A percentile compares a stretch with the other conserved stretches of the same genome.
These are phyloP conservation scores for Quercus lobata DNA, from an alignment of 331 rosid genomes.

Conservation along the genomic window DNA sequence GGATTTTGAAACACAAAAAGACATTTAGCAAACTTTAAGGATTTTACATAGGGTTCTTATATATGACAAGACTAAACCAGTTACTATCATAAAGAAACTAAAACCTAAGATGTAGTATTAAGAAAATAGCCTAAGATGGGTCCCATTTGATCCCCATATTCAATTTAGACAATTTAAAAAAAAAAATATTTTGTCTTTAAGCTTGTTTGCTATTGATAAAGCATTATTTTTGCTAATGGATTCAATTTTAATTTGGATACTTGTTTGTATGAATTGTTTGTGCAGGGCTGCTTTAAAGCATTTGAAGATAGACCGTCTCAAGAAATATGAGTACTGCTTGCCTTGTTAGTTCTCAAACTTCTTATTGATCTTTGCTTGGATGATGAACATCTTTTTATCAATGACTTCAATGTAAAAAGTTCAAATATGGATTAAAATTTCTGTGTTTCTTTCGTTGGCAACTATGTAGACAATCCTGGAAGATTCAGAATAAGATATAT, in stretches of 20 bases:
- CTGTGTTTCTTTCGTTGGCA: neutral
- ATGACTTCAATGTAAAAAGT: neutral
- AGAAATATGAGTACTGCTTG: conserved; percentile 94
- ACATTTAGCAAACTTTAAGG: too few species aligned
- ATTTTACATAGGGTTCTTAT: too few species aligned
- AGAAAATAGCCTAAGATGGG: too few species aligned
- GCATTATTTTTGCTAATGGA: too few species aligned
- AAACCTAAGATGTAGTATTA: too few species aligned
- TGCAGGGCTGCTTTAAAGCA: conserved; percentile 78
- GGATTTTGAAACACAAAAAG: too few species aligned
- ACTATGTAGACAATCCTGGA: neutral
- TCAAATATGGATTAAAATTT: neutral
- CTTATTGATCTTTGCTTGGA: neutral
- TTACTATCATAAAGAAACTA: too few species aligned
- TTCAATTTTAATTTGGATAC: neutral
- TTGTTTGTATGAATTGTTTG: conserved; percentile 1
- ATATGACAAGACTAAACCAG: too few species aligned
- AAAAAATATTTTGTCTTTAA: too few species aligned
- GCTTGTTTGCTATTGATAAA: too few species aligned
- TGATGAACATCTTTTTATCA: neutral
- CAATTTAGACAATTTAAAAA: too few species aligned
- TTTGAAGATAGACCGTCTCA: conserved; percentile 83
- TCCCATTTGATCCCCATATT: too few species aligned
- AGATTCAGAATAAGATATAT: neutral
- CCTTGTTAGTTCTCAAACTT: conserved; percentile 62